phyloP scores from a whole-genome alignment of 805 yeast species.

The Ogataea saltuana region DNA sequence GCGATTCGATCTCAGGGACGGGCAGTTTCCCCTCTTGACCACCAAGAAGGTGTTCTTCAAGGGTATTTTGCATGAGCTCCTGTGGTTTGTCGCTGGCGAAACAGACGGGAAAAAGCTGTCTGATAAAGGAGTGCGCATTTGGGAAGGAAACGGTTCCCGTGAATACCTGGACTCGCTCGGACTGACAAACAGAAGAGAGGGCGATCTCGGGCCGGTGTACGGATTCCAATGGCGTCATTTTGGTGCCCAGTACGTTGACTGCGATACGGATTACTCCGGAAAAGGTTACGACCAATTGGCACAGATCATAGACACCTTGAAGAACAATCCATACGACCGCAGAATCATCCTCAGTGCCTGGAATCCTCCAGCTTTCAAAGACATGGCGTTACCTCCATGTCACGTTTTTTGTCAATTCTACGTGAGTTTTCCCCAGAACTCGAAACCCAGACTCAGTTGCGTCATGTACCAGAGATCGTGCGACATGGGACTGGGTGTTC shows the following conservation, averaged over 20 bases:
- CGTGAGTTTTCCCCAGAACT: constrained; percentile 72
- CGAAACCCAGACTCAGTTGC: constrained; percentile 76
- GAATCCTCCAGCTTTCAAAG: constrained; percentile 94
- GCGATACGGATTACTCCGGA: constrained; percentile 84
- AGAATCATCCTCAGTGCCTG: constrained; percentile 95
- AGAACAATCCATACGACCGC: constrained; percentile 90
- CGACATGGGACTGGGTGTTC: constrained; percentile 99
- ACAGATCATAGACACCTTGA: constrained; percentile 75
- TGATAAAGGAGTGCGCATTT: constrained; percentile 88
- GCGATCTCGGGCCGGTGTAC: constrained; percentile 97
- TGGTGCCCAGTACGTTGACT: constrained; percentile 88
- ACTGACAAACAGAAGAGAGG: constrained; percentile 75
- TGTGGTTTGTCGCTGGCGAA: constrained; percentile 90
- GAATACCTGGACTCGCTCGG: constrained; percentile 87
- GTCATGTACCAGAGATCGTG: constrained; percentile 95
- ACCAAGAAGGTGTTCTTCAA: constrained; percentile 90
- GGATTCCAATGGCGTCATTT: constrained; percentile 99
- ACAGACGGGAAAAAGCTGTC: constrained; percentile 82
- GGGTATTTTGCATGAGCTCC: constrained; percentile 83
- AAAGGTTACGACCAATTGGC: constrained; percentile 90
- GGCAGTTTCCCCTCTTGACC: constrained; percentile 82
- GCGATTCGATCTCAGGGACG: constrained; percentile 73
- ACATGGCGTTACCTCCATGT: constrained; percentile 98
- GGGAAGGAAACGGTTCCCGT: constrained; percentile 98
- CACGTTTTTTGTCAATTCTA: constrained; percentile 96